These are phyloP conservation scores for Alternaria sp. DNA, from an alignment of 2,329 filamentous ascomycete genomes.

Conservation along the genomic window DNA sequence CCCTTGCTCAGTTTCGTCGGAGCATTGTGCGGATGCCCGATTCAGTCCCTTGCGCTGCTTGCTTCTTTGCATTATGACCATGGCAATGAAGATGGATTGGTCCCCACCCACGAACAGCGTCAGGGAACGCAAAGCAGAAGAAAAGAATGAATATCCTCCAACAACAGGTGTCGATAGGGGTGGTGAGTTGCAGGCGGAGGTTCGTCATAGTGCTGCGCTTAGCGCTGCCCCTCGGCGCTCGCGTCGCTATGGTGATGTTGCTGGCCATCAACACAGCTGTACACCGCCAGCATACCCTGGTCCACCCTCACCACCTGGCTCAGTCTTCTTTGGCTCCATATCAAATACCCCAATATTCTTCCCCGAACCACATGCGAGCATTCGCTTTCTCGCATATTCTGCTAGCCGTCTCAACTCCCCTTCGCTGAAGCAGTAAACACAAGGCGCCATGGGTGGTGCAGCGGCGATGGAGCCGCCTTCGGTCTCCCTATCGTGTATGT, in stretches of 20 bases:
- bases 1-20: not conserved
- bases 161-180: slow-evolving; percentile 5
- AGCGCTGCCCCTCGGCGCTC: slow-evolving; percentile 28
- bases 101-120: not conserved
- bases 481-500: slow-evolving; percentile 72
- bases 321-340: slow-evolving; percentile 31
- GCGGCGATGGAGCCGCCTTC: slow-evolving; percentile 67
- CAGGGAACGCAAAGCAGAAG: not conserved
- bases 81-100: not conserved
- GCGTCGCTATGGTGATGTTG: slow-evolving; percentile 37
- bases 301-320: slow-evolving; percentile 38
- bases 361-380: slow-evolving; percentile 24
- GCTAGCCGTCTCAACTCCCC: slow-evolving; percentile 21
- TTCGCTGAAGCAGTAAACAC: slow-evolving; percentile 40
- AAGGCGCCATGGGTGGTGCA: slow-evolving; percentile 66
- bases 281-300: slow-evolving; percentile 29
- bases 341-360: slow-evolving; percentile 32
- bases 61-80: slow-evolving; percentile 10
- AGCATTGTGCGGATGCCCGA: not conserved
- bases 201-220: slow-evolving; percentile 19
- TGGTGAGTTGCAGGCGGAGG: not conserved
- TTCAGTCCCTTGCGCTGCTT: slow-evolving; percentile 3
- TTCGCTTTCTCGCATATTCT: slow-evolving; percentile 25
- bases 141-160: not conserved
- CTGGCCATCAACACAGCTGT: slow-evolving; percentile 32